Percentiles rank a stretch among this genome's conserved stretches.
Evolutionary conservation across 2,329 filamentous ascomycete genomes (phyloP).

Genomic region (Tolypocladium nubicola): DNA sequence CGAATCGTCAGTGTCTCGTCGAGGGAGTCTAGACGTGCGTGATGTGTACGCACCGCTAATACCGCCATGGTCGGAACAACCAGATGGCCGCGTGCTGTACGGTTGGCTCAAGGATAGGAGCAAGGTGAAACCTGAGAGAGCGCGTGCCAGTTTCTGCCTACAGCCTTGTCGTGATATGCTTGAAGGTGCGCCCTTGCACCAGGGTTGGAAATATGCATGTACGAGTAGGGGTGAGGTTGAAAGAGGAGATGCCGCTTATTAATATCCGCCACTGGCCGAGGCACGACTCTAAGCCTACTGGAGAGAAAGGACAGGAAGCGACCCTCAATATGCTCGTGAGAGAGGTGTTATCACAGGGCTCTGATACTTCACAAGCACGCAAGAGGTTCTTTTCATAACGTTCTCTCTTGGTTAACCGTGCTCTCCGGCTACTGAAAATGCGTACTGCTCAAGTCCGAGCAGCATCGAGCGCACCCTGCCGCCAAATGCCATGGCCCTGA

Average conservation of each 20-base stretch:
- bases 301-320: too few species aligned
- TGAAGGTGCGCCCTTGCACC: background rate
- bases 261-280: background rate
- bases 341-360: too few species aligned
- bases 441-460: background rate
- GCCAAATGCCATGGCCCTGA: background rate
- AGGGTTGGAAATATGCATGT: background rate
- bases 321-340: too few species aligned
- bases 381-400: background rate
- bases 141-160: background rate
- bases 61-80: slow-evolving; percentile 3
- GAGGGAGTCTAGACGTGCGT: background rate
- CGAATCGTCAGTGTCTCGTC: background rate
- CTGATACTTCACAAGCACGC: background rate
- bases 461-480: background rate
- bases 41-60: background rate
- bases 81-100: background rate
- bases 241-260: slow-evolving; percentile 1
- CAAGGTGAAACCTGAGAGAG: background rate
- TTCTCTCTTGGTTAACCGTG: background rate
- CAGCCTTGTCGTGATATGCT: background rate
- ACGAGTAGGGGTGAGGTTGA: background rate
- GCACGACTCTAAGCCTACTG: too few species aligned
- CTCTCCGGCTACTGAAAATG: background rate
- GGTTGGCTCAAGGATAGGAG: background rate